Evolutionary conservation across 495 filamentous ascomycete genomes (phyloP).

Genomic region (Xylaria sp.): DNA sequence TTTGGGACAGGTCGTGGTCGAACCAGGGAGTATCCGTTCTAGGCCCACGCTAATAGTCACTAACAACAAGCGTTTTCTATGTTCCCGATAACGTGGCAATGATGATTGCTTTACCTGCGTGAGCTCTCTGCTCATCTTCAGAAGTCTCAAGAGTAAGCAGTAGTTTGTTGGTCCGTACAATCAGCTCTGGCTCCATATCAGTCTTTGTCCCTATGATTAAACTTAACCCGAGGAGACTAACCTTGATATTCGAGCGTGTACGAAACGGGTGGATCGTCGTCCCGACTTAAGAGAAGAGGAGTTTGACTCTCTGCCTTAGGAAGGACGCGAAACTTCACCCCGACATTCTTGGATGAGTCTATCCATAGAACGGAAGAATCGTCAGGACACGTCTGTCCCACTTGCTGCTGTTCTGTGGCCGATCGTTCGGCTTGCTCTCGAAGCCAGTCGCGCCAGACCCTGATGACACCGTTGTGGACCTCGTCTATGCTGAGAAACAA

Average conservation of each 20-base stretch:
- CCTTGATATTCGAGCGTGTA: constrained; percentile 69
- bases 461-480: constrained; percentile 67
- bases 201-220: neutral
- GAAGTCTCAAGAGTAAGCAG: constrained; percentile 65
- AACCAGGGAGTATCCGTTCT: constrained; percentile 17
- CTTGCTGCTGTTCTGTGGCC: constrained; percentile 30
- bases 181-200: constrained; percentile 57
- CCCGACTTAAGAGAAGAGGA: constrained; percentile 54
- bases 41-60: constrained; percentile 21
- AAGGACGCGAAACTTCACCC: constrained; percentile 62
- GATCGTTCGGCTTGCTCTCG: constrained; percentile 44
- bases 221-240: constrained; percentile 37
- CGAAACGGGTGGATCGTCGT: constrained; percentile 64
- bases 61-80: constrained; percentile 20
- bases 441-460: constrained; percentile 75
- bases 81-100: constrained; percentile 46
- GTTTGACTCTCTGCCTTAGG: constrained; percentile 30
- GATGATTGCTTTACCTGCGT: constrained; percentile 65
- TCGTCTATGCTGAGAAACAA: constrained; percentile 67
- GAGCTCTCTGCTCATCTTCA: constrained; percentile 54
- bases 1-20: neutral
- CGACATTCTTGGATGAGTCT: constrained; percentile 60
- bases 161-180: constrained; percentile 65
- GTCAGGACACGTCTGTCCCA: constrained; percentile 23
- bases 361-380: constrained; percentile 63